Percentiles rank a stretch among this genome's conserved stretches.
These are phyloP conservation scores for Plasmodium knowlesi DNA, from an alignment of 169 alveolate genomes.

Conservation along the genomic window DNA sequence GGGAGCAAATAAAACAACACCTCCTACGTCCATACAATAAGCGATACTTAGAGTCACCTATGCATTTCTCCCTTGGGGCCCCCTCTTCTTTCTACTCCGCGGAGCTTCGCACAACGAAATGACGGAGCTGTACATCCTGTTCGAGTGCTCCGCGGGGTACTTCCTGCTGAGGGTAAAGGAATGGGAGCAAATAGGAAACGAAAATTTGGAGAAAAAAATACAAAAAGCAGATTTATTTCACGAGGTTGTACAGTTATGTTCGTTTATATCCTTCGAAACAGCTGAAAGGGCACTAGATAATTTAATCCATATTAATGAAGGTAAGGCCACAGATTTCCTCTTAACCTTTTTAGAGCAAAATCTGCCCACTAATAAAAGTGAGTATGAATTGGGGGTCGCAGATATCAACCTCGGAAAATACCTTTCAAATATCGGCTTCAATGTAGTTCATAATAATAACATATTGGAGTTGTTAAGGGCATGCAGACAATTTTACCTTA, in stretches of 20 bases:
- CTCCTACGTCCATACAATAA: neutral
- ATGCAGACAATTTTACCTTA: constrained; percentile 86
- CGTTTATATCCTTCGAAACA: constrained; percentile 93
- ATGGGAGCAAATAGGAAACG: constrained; percentile 93
- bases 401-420: constrained; percentile 87
- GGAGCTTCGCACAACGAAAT: neutral
- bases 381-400: constrained; percentile 88
- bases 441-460: constrained; percentile 84
- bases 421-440: constrained; percentile 86
- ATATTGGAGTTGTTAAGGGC: constrained; percentile 92
- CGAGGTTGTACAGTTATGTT: constrained; percentile 90
- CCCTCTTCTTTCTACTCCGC: neutral
- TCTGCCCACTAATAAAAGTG: constrained; percentile 89
- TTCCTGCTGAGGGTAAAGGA: constrained; percentile 91
- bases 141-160: constrained; percentile 96
- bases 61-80: neutral
- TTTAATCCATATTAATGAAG: constrained; percentile 89
- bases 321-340: constrained; percentile 88
- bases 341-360: constrained; percentile 88
- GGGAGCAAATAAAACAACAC: neutral
- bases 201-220: constrained; percentile 88
- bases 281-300: constrained; percentile 95
- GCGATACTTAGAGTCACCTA: neutral
- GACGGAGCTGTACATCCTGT: constrained; percentile 80
- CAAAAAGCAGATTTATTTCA: constrained; percentile 88